These are phyloP conservation scores for Adenanthera pavonina DNA, from an alignment of 306 rosid species.

Conservation along the genomic window DNA sequence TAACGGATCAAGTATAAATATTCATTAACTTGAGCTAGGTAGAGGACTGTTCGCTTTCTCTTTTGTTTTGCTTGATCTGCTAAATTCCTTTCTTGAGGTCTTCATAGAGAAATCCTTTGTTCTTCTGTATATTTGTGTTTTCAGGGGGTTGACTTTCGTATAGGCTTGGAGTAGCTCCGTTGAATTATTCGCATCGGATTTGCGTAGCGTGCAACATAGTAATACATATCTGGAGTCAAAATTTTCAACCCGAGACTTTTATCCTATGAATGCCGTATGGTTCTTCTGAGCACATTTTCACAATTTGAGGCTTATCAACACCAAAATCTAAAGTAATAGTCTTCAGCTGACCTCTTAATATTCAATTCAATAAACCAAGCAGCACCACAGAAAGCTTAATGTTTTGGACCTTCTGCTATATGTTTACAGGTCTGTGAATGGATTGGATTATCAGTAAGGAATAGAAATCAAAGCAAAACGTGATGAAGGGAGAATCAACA, in stretches of 20 bases:
- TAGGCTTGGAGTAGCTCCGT: constrained; percentile 16
- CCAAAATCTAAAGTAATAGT: constrained; percentile 36
- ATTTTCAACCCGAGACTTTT: constrained; percentile 37
- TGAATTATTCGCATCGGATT: constrained; percentile 30
- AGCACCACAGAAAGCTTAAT: constrained; percentile 12
- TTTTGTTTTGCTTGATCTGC: constrained; percentile 18
- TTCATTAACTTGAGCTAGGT: constrained; percentile 31
- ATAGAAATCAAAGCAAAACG: constrained; percentile 30
- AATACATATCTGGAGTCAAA: constrained; percentile 14
- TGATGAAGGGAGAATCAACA: constrained; percentile 79
- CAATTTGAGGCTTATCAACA: constrained; percentile 37
- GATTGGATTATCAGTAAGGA: constrained; percentile 56
- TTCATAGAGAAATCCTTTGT: constrained; percentile 11
- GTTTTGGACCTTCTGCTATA: neutral
- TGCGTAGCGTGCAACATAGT: neutral
- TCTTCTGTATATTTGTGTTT: constrained; percentile 19
- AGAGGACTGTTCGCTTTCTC: neutral
- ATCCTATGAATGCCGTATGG: constrained; percentile 9
- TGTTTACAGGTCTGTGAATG: constrained; percentile 59
- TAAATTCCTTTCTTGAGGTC: constrained; percentile 1
- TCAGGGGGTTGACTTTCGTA: constrained; percentile 32
- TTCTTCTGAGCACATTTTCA: neutral
- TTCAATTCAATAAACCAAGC: constrained; percentile 30
- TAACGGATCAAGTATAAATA: constrained; percentile 35
- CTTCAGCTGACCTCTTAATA: constrained; percentile 46